These are phyloP conservation scores for Candida mesenterica DNA, from an alignment of 1,139 yeast species.

Conservation along the genomic window DNA sequence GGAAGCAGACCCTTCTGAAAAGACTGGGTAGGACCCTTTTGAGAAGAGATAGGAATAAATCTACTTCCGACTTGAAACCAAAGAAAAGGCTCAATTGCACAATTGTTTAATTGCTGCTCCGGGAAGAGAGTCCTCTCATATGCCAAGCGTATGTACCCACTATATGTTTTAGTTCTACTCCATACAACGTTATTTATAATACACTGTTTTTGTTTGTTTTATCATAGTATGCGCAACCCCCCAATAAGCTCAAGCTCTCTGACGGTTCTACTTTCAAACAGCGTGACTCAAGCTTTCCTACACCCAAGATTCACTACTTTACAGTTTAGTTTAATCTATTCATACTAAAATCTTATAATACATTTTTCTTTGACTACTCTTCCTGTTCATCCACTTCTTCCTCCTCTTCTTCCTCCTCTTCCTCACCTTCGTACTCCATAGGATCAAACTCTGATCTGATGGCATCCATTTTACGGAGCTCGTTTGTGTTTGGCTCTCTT, in stretches of 20 bases:
- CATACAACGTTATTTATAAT: neutral
- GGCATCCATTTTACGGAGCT: constrained; percentile 65
- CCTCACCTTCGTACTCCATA: constrained; percentile 62
- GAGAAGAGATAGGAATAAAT: neutral
- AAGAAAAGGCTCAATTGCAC: constrained; percentile 3
- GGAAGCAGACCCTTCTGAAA: constrained; percentile 3
- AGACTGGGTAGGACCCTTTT: neutral
- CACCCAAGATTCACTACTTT: too few species aligned
- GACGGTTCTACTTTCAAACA: too few species aligned
- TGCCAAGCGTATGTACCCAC: too few species aligned
- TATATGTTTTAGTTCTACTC: neutral
- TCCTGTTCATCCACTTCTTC: neutral
- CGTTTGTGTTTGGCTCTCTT: constrained; percentile 73
- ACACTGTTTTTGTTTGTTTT: too few species aligned
- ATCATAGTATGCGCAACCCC: too few species aligned
- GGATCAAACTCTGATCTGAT: constrained; percentile 73
- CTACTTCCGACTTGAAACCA: neutral
- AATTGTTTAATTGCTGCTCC: constrained; percentile 1
- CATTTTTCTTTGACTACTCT: neutral
- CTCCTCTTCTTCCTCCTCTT: constrained; percentile 36
- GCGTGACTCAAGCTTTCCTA: too few species aligned
- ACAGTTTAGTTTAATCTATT: neutral
- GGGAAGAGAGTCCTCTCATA: too few species aligned
- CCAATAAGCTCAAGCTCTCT: too few species aligned
- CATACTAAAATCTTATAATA: neutral